phyloP scores from a whole-genome alignment of 768 basidiomycete genomes.

The Ramaria sp. region DNA sequence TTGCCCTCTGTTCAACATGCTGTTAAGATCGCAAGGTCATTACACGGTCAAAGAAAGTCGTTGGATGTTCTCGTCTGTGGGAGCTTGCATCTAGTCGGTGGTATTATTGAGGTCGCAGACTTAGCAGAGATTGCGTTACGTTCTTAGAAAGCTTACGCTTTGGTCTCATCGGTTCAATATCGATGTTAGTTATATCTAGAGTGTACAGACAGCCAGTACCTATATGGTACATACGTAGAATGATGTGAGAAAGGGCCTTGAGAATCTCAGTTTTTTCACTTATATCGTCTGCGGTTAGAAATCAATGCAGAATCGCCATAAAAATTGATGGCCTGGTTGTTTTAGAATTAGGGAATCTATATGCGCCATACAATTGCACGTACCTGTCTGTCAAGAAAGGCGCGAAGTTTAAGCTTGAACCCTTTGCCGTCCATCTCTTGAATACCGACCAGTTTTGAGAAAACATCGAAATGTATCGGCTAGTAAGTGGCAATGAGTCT shows the following conservation, averaged over 20 bases:
- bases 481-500: slow-evolving; percentile 15
- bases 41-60: slow-evolving; percentile 20
- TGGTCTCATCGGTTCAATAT: slow-evolving; percentile 2
- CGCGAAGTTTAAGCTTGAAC: slow-evolving; percentile 30
- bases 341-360: background rate
- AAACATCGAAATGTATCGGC: slow-evolving; percentile 51
- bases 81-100: slow-evolving; percentile 89
- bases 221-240: background rate
- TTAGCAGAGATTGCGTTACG: slow-evolving; percentile 55
- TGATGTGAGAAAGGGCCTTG: background rate
- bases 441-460: slow-evolving; percentile 32
- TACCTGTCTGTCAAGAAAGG: slow-evolving; percentile 50
- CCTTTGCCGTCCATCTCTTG: slow-evolving; percentile 20
- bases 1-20: slow-evolving; percentile 87
- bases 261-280: background rate
- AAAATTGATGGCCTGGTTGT: slow-evolving; percentile 42
- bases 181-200: background rate
- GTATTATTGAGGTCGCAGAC: slow-evolving; percentile 83
- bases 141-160: background rate
- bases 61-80: slow-evolving; percentile 78
- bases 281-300: slow-evolving; percentile 1
- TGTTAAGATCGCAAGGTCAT: slow-evolving; percentile 46
- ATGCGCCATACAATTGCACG: slow-evolving; percentile 6
- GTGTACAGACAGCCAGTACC: no score
- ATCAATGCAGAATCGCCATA: slow-evolving; percentile 27